Evolutionary conservation across 2,329 filamentous ascomycete genomes (phyloP).

Genomic region (Fusarium sp.): DNA sequence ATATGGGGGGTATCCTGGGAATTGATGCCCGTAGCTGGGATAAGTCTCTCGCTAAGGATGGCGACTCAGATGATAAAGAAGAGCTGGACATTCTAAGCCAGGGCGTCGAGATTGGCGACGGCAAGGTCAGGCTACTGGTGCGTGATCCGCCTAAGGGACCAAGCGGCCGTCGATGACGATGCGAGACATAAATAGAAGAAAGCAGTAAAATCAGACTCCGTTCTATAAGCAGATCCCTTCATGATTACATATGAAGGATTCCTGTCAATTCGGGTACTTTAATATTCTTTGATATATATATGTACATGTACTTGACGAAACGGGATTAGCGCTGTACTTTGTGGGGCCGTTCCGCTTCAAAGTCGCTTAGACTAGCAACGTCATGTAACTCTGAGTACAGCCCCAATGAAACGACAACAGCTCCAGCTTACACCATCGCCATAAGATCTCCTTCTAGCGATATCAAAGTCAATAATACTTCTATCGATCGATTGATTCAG

Average conservation of each 20-base stretch:
- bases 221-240: conserved; percentile 29
- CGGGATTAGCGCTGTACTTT: conserved; percentile 1
- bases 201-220: conserved; percentile 48
- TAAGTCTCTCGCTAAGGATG: conserved; percentile 67
- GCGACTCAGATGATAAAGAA: conserved; percentile 56
- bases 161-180: conserved; percentile 60
- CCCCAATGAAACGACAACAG: conserved; percentile 17
- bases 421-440: conserved; percentile 16
- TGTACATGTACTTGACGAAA: background rate
- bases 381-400: conserved; percentile 26
- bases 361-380: conserved; percentile 39
- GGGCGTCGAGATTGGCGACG: conserved; percentile 76
- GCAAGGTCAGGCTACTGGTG: conserved; percentile 74
- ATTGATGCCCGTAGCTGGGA: conserved; percentile 77
- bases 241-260: background rate
- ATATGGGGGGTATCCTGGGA: conserved; percentile 80
- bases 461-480: conserved; percentile 5
- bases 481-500: background rate
- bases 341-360: conserved; percentile 26
- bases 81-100: conserved; percentile 71
- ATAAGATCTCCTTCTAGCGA: background rate
- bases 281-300: background rate
- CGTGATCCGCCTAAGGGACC: conserved; percentile 70
- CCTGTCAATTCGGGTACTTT: background rate
- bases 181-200: conserved; percentile 46